A percentile compares a stretch with the other conserved stretches of the same genome.
These are phyloP conservation scores for Solanum neorickii DNA, from an alignment of 257 asterid species.

Conservation along the genomic window DNA sequence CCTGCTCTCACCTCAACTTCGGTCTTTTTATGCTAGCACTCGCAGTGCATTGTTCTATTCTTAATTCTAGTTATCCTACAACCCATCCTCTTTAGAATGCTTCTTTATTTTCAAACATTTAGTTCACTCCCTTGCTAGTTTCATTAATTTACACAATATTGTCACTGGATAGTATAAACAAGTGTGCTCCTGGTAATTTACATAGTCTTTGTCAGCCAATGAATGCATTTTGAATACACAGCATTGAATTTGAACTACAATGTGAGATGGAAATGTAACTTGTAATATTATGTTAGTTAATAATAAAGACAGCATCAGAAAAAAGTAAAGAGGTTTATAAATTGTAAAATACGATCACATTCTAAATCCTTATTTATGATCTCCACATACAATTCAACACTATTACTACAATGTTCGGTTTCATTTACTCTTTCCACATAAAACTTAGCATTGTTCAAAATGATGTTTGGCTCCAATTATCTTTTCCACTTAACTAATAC, in stretches of 20 bases:
- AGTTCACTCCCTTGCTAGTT: neutral
- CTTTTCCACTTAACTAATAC: neutral
- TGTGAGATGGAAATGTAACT: neutral
- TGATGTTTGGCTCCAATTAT: neutral
- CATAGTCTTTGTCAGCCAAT: neutral
- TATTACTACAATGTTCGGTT: neutral
- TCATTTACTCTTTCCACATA: neutral
- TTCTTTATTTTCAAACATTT: neutral
- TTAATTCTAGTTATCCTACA: neutral
- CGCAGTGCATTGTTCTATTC: neutral
- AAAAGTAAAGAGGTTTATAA: neutral
- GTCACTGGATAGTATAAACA: neutral
- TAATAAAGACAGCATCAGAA: neutral
- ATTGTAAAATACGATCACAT: neutral
- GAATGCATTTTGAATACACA: neutral
- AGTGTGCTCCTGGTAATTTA: neutral
- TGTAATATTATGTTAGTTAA: neutral
- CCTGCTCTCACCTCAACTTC: neutral
- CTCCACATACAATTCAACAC: neutral
- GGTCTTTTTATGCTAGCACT: neutral
- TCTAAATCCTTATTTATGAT: neutral
- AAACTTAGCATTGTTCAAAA: neutral
- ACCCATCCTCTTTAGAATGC: neutral
- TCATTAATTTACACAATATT: neutral
- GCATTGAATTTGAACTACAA: neutral